These are phyloP conservation scores for Raffaelea albimanens DNA, from an alignment of 2,329 filamentous ascomycete genomes.

Conservation along the genomic window DNA sequence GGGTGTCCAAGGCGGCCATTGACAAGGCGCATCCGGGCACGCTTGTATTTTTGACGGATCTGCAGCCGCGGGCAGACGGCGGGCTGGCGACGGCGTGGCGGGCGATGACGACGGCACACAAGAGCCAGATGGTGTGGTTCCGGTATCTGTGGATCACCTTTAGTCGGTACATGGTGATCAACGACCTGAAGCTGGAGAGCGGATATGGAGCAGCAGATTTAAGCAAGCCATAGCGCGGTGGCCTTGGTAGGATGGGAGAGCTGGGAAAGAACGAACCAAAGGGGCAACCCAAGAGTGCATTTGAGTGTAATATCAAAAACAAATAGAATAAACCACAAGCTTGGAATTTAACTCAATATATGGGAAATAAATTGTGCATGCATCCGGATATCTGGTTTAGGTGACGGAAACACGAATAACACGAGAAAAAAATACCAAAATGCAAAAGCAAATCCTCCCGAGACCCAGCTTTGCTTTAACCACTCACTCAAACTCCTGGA, in stretches of 20 bases:
- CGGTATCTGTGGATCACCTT: constrained; percentile 89
- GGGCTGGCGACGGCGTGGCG: constrained; percentile 54
- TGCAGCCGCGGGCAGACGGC: constrained; percentile 43
- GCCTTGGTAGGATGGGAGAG: no score
- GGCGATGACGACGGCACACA: constrained; percentile 84
- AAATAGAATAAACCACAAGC: no score
- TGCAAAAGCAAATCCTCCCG: no score
- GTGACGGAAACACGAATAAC: no score
- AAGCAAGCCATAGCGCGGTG: background rate
- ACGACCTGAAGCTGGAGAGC: constrained; percentile 61
- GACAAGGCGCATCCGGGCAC: constrained; percentile 42
- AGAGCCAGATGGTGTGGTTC: constrained; percentile 98
- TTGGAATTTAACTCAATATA: no score
- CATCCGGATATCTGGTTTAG: no score
- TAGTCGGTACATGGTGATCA: constrained; percentile 91
- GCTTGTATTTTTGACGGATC: constrained; percentile 54
- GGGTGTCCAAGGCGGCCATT: constrained; percentile 9
- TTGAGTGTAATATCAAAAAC: no score
- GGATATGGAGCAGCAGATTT: constrained; percentile 13
- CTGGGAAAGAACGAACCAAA: background rate
- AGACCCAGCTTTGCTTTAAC: no score
- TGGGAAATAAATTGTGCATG: no score
- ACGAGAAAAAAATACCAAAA: no score
- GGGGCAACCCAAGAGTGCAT: background rate
- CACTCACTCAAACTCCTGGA: constrained; percentile 11